Percentiles rank a stretch among this genome's conserved stretches.
Evolutionary conservation across 768 basidiomycete species (phyloP).

Genomic region (Russula sp.): DNA sequence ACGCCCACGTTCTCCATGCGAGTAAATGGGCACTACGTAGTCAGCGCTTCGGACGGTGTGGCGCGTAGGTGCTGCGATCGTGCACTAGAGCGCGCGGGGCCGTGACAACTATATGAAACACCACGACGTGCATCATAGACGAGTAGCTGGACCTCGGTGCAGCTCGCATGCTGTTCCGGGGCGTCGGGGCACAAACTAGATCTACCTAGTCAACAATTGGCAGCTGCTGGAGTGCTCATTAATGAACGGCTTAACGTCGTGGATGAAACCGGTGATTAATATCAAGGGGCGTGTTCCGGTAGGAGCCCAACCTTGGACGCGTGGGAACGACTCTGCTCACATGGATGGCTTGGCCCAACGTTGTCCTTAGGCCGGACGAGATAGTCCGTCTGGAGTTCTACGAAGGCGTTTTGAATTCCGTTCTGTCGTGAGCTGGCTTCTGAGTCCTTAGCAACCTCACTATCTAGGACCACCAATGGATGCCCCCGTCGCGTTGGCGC

Average conservation of each 20-base stretch:
- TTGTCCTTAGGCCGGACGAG: constrained; percentile 73
- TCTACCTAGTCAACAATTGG: constrained; percentile 72
- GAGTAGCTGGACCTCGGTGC: neutral
- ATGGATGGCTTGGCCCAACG: constrained; percentile 20
- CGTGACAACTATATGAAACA: constrained; percentile 37
- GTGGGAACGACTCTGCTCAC: neutral
- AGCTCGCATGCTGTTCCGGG: neutral
- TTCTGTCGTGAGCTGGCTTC: constrained; percentile 62
- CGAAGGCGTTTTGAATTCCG: constrained; percentile 79
- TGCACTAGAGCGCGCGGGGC: constrained; percentile 75
- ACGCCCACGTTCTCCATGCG: constrained; percentile 30
- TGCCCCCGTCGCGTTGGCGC: neutral
- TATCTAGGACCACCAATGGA: constrained; percentile 49
- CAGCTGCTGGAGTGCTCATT: constrained; percentile 90
- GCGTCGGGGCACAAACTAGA: constrained; percentile 27
- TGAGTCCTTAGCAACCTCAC: constrained; percentile 63
- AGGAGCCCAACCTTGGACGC: neutral
- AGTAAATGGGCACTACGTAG: constrained; percentile 27
- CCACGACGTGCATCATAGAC: neutral
- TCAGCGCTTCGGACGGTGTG: constrained; percentile 32
- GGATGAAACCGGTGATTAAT: constrained; percentile 61
- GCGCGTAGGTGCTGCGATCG: constrained; percentile 44
- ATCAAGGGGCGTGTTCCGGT: constrained; percentile 62
- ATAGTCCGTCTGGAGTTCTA: constrained; percentile 49
- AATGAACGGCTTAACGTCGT: constrained; percentile 78